Evolutionary conservation across 257 asterid species (phyloP), one percentile per base, ranked within the genome.

Genomic region (Perilla frutescens): DNA sequence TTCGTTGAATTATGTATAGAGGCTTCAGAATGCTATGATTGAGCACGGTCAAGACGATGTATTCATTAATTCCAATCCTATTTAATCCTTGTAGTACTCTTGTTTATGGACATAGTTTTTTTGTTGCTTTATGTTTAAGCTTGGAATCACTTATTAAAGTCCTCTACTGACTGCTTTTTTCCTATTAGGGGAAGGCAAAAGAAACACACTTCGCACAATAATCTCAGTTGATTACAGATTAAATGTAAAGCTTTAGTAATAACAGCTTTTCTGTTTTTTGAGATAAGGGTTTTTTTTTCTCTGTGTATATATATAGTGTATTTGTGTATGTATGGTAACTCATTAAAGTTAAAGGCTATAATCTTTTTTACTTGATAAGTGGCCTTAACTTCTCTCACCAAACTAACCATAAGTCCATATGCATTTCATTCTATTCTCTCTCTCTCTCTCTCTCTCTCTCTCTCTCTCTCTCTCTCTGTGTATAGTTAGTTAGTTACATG

Each of bases 41-140:
- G 36, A 57, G 48, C 54, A 65, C 15, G 43, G 15, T n/a, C 51
- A 50, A 62, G 44, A 72, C 59, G 34, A 14, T 29, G 55, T 31
- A 51, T 54, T 48, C 56, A 48, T 8, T 39, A 40, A 47, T 20
- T 9, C 12, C 47, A 45, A 31, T 70, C 12, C 69, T 32, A 32
- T 11, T 51, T 77, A 14, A 34, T 15, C 50, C 70, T 50, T 62
- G 20, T 60, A 13, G 11, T 43, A 14, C 51, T 43, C 34, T 71
- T 50, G 68, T 45, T 72, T 68, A 8, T 37, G 56, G 26, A 20
- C 26, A 20, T 20, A 20, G 26, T 20, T 69, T 40, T 36, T 70
- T 44, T 31, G 50, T 74, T 81, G 69, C 87, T 77, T 80, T 66
- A 53, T 64, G 61, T 72, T 62, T 50, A 81, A 72, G 85, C 45